These are phyloP conservation scores for Terana coerulea DNA, from an alignment of 768 basidiomycete species.

Conservation along the genomic window DNA sequence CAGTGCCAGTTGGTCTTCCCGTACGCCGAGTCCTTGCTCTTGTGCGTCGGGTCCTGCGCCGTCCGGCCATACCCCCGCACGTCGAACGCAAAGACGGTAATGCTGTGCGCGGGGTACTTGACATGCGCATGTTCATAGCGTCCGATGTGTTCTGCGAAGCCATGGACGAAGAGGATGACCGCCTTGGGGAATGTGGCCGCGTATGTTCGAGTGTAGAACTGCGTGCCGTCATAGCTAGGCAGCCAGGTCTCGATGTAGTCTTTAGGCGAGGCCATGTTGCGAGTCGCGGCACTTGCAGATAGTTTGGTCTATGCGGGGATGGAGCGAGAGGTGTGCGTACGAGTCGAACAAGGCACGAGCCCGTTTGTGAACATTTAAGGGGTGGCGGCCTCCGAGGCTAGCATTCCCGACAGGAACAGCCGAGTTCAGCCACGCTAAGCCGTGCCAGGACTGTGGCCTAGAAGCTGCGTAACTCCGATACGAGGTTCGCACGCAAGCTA, in stretches of 20 bases:
- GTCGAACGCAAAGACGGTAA: slow-evolving; percentile 72
- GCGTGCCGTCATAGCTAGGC: slow-evolving; percentile 48
- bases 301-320: background rate
- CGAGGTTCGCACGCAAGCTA: too few species aligned
- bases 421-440: too few species aligned
- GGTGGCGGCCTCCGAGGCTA: background rate
- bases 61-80: slow-evolving; percentile 80
- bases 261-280: background rate
- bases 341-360: too few species aligned
- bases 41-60: slow-evolving; percentile 53
- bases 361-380: background rate
- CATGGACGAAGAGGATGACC: slow-evolving; percentile 67
- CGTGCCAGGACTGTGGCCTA: too few species aligned
- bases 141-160: slow-evolving; percentile 72
- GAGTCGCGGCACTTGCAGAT: background rate
- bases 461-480: too few species aligned
- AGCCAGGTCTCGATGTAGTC: slow-evolving; percentile 48
- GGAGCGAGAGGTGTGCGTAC: background rate
- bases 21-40: slow-evolving; percentile 53
- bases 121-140: slow-evolving; percentile 70
- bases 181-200: slow-evolving; percentile 40
- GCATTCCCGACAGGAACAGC: too few species aligned
- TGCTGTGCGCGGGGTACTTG: slow-evolving; percentile 43
- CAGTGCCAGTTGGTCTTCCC: slow-evolving; percentile 60
- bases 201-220: slow-evolving; percentile 73